Base-by-base conservation (phyloP, 2,329 filamentous ascomycete genomes). In the Xylaria sp. region DNA sequence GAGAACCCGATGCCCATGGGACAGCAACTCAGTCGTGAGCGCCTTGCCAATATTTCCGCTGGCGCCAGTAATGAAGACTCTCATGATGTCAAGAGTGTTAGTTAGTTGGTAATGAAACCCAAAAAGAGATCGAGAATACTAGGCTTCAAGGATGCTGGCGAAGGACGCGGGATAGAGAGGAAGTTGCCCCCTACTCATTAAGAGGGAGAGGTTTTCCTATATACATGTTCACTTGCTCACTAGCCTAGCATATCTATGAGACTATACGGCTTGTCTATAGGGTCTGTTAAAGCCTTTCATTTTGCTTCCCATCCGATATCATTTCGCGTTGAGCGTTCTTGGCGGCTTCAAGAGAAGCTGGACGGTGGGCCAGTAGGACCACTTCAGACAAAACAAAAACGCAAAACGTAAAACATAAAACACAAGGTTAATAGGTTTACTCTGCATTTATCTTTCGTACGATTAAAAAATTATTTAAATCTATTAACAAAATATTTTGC, bases 11-110 rank as follows among this genome's bases (percentile, higher is more conserved):
- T 69, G 67, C n/a, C 60, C 58, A 16, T 66, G 53, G 3, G 59
- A 58, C 10, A 69, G 48, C 12, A 69, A 27, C 44, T 69, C 67
- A 48, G 51, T 55, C 3, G 59, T 60, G 27, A 66, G 32, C 8
- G 58, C 59, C 51, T 42, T 62, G 54, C 63, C 63, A 21, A 69
- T 60, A 37, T 27, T 63, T 29, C 63, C 63, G n/a, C 50, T 63
- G 6, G 67, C 59, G 21, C 67, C 67, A 13, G 67, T 63, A 27
- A 69, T 40, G 29, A 69, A 66, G 48, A 69, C 40, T 53, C 32
- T 62, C 63, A 69, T 66, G 21, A 18, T 65, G 3, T 2, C 2
- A 27, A 23, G 23, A 3, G 12, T 44, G 5, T 32, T 32, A 16
- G 2, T 16, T 42, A 32, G 29, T 29, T 29, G 2, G n/a, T 5